phyloP scores from a whole-genome alignment of 2,329 filamentous ascomycete species.

The Chrysoporthe austroafricana region DNA sequence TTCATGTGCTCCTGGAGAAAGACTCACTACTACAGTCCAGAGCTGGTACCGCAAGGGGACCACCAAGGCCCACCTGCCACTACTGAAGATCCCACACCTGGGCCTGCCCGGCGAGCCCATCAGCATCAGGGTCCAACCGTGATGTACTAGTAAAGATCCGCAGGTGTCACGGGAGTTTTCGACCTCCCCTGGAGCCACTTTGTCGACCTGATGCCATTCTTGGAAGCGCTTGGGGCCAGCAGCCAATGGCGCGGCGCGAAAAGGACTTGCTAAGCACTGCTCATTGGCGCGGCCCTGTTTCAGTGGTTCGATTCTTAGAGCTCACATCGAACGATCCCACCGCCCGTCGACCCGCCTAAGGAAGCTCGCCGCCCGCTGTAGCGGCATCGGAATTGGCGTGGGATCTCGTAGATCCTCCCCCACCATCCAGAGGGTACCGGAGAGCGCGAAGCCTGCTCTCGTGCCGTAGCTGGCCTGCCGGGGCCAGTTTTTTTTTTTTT shows the following conservation, averaged over 20 bases:
- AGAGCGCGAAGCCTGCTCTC: not conserved
- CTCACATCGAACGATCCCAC: conserved; percentile 25
- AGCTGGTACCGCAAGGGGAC: not conserved
- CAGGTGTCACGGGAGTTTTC: not conserved
- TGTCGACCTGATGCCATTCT: conserved; percentile 9
- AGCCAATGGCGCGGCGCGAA: conserved; percentile 17
- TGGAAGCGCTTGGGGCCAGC: not conserved
- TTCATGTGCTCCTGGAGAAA: not conserved
- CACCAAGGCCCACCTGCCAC: not conserved
- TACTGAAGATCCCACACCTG: no score
- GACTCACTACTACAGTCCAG: not conserved
- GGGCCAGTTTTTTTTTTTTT: not conserved
- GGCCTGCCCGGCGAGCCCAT: no score
- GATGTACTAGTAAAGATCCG: not conserved
- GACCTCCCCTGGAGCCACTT: conserved; percentile 15
- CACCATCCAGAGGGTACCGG: conserved; percentile 2
- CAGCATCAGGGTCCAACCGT: conserved; percentile 5
- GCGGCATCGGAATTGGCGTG: conserved; percentile 5
- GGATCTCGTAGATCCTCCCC: conserved; percentile 12
- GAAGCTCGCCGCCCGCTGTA: conserved; percentile 17
- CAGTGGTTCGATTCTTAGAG: conserved; percentile 15
- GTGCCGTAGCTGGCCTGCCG: conserved; percentile 1
- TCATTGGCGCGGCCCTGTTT: conserved; percentile 13
- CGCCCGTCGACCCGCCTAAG: conserved; percentile 15
- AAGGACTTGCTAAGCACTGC: not conserved